Evolutionary conservation across 805 yeast species (phyloP).

Genomic region (Wickerhamiella cacticola): DNA sequence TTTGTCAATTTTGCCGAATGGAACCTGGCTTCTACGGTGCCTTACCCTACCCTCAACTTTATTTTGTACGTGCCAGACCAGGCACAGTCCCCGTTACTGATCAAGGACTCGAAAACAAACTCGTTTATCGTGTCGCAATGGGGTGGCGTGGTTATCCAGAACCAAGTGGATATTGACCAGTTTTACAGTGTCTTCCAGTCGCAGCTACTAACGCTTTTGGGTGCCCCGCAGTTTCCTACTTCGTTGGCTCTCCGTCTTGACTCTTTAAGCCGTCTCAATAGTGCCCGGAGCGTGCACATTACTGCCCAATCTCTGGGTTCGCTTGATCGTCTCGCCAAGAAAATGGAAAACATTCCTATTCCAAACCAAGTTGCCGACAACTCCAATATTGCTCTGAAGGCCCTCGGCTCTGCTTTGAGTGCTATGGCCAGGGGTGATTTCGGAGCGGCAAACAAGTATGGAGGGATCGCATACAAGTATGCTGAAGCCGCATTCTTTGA

Average conservation of each 20-base stretch:
- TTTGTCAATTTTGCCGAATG: slow-evolving; percentile 77
- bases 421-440: slow-evolving; percentile 29
- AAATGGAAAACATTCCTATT: slow-evolving; percentile 69
- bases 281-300: slow-evolving; percentile 45
- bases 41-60: slow-evolving; percentile 61
- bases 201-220: slow-evolving; percentile 62
- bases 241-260: slow-evolving; percentile 51
- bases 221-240: slow-evolving; percentile 47
- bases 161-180: slow-evolving; percentile 33
- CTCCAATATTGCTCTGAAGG: slow-evolving; percentile 41
- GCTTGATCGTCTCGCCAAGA: slow-evolving; percentile 51
- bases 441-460: slow-evolving; percentile 30
- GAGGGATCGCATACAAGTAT: slow-evolving; percentile 43
- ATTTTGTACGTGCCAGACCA: slow-evolving; percentile 51
- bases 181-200: slow-evolving; percentile 51
- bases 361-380: slow-evolving; percentile 57
- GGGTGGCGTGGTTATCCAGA: slow-evolving; percentile 60
- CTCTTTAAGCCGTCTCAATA: slow-evolving; percentile 47
- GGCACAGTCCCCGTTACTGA: slow-evolving; percentile 37
- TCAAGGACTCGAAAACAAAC: slow-evolving; percentile 37
- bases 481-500: slow-evolving; percentile 81
- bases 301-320: slow-evolving; percentile 64
- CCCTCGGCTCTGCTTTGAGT: slow-evolving; percentile 32
- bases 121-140: slow-evolving; percentile 77
- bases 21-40: slow-evolving; percentile 48